A percentile compares a stretch with the other conserved stretches of the same genome.
Evolutionary conservation across 768 basidiomycete genomes (phyloP).

Genomic region (Agaricus bisporus): DNA sequence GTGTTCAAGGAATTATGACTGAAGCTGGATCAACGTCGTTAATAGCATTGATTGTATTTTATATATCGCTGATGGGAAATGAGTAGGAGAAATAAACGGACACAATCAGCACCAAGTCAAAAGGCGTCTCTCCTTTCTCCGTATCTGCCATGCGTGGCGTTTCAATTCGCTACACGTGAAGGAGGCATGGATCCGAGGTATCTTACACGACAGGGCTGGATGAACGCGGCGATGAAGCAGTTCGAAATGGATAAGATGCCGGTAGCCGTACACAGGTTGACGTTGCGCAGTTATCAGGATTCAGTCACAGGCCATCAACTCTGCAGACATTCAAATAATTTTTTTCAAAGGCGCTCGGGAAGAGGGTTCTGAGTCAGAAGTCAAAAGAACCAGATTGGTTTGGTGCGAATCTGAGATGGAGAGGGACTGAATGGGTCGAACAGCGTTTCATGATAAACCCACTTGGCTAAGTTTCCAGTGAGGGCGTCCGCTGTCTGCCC

Average conservation of each 20-base stretch:
- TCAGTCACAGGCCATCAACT: background rate
- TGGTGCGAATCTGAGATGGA: slow-evolving; percentile 7
- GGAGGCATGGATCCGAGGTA: slow-evolving; percentile 8
- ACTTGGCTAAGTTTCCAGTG: background rate
- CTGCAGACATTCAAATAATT: background rate
- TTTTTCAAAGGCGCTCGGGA: background rate
- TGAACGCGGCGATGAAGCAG: background rate
- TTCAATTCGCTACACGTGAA: slow-evolving; percentile 12
- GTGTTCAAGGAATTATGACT: background rate
- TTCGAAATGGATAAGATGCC: background rate
- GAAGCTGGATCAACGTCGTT: slow-evolving; percentile 6
- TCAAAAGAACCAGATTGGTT: slow-evolving; percentile 7
- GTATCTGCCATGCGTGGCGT: slow-evolving; percentile 8
- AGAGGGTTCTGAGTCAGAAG: slow-evolving; percentile 1
- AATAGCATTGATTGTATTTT: slow-evolving; percentile 8
- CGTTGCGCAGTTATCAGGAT: background rate
- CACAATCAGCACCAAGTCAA: slow-evolving; percentile 8
- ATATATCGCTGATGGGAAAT: slow-evolving; percentile 11
- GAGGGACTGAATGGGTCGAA: background rate
- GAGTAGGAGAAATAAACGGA: slow-evolving; percentile 8
- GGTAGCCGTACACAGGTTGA: background rate
- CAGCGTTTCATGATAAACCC: background rate
- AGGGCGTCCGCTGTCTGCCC: background rate
- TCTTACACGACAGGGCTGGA: background rate
- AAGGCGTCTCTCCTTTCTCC: background rate